Evolutionary conservation across 192 early-diverging fungal species (phyloP).

Genomic region (Funneliformis mosseae): DNA sequence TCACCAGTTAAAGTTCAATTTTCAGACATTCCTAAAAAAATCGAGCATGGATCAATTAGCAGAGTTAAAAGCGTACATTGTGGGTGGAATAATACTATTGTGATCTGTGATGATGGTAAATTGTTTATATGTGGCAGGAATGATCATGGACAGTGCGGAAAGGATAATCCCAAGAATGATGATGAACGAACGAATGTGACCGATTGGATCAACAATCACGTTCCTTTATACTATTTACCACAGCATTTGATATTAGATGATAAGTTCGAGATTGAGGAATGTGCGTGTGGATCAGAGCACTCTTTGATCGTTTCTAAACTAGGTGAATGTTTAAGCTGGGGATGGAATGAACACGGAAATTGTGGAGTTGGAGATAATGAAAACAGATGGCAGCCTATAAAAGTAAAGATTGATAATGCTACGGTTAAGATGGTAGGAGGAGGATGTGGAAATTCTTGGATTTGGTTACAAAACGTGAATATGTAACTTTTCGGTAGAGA

Average conservation of each 20-base stretch:
- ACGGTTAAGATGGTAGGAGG: constrained; percentile 32
- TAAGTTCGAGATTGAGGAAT: constrained; percentile 24
- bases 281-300: constrained; percentile 79
- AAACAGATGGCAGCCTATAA: constrained; percentile 6
- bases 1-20: background rate
- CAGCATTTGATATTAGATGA: constrained; percentile 30
- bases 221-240: constrained; percentile 29
- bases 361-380: constrained; percentile 59
- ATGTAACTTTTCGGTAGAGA: too few relatives aligned
- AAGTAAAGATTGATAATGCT: background rate
- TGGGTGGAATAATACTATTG: constrained; percentile 66
- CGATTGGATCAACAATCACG: constrained; percentile 9
- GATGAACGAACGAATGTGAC: background rate
- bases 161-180: constrained; percentile 16
- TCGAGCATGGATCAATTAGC: constrained; percentile 22
- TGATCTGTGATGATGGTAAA: constrained; percentile 32
- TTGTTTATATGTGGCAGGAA: constrained; percentile 73
- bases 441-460: constrained; percentile 50
- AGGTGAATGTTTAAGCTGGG: constrained; percentile 69
- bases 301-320: constrained; percentile 52
- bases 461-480: constrained; percentile 7
- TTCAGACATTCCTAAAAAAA: constrained; percentile 27
- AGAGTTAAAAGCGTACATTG: constrained; percentile 46
- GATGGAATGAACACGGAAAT: constrained; percentile 97
- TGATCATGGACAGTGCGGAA: constrained; percentile 74